Evolutionary conservation across 106 monocot species (phyloP).

Genomic region (Apostasia ramifera): DNA sequence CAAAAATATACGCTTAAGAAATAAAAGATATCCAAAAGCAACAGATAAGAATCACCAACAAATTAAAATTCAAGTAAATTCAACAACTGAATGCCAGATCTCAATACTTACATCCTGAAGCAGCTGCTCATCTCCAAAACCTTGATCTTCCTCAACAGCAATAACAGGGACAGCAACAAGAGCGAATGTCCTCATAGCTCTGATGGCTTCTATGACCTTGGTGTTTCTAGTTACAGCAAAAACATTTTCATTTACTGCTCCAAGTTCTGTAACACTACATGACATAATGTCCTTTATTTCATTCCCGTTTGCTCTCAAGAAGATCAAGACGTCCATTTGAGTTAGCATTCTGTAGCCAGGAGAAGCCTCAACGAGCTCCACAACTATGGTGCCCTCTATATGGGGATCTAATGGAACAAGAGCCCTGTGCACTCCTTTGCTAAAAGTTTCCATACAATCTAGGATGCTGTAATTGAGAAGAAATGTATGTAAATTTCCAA

Average conservation of each 20-base stretch:
- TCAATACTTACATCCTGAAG: slow-evolving; percentile 39
- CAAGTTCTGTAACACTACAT: slow-evolving; percentile 24
- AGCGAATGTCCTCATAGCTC: slow-evolving; percentile 40
- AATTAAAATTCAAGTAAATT: background rate
- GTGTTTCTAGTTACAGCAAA: slow-evolving; percentile 39
- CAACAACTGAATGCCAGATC: background rate
- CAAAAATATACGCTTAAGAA: background rate
- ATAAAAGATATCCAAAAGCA: background rate
- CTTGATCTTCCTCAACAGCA: slow-evolving; percentile 21
- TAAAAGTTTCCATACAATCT: slow-evolving; percentile 83
- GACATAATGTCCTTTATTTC: slow-evolving; percentile 40
- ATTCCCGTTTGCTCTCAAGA: slow-evolving; percentile 20
- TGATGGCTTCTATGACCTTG: slow-evolving; percentile 44
- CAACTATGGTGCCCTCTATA: slow-evolving; percentile 10
- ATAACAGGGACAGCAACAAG: slow-evolving; percentile 52
- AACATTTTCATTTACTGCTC: slow-evolving; percentile 33
- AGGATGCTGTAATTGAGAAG: slow-evolving; percentile 32
- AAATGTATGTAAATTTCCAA: too few species aligned
- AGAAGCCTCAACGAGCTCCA: slow-evolving; percentile 53
- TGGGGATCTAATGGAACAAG: slow-evolving; percentile 67
- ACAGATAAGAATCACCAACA: too few species aligned
- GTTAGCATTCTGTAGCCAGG: slow-evolving; percentile 84
- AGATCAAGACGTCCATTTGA: slow-evolving; percentile 64
- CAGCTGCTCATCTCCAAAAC: slow-evolving; percentile 3
- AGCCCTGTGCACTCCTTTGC: slow-evolving; percentile 87